Evolutionary conservation across 2,329 filamentous ascomycete species (phyloP).

Genomic region (Sporothrix sp.): DNA sequence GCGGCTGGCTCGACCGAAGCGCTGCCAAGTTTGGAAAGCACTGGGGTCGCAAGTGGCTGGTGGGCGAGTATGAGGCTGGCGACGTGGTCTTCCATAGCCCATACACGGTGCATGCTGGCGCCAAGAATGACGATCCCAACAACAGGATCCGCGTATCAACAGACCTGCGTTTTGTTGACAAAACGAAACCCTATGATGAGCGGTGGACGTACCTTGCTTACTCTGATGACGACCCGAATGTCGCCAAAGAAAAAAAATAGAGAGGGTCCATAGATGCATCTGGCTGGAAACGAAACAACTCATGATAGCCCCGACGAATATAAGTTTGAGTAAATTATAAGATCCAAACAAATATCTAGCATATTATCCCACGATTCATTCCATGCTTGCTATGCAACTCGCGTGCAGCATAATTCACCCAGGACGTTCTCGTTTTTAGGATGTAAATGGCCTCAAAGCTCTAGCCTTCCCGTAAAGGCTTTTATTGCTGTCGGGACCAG

Average conservation of each 20-base stretch:
- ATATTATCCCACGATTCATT: too few species aligned
- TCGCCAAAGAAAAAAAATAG: too few species aligned
- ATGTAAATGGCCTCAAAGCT: too few species aligned
- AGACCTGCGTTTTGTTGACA: background rate
- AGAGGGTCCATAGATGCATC: too few species aligned
- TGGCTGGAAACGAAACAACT: too few species aligned
- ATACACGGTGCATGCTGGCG: background rate
- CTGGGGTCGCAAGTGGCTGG: background rate
- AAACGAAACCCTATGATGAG: background rate
- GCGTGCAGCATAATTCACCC: too few species aligned
- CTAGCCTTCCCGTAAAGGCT: conserved; percentile 8
- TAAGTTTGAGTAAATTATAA: too few species aligned
- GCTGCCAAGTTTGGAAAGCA: background rate
- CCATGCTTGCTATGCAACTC: too few species aligned
- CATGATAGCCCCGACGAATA: too few species aligned
- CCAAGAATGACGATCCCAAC: background rate
- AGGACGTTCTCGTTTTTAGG: too few species aligned
- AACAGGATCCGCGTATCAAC: background rate
- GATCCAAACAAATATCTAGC: too few species aligned
- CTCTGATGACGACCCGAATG: background rate
- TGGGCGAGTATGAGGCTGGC: background rate
- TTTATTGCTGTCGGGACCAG: conserved; percentile 11
- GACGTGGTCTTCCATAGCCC: background rate
- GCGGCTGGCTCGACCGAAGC: background rate
- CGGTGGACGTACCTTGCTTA: background rate